phyloP scores from a whole-genome alignment of 139 green algal species.

The Micractinium conductrix region DNA sequence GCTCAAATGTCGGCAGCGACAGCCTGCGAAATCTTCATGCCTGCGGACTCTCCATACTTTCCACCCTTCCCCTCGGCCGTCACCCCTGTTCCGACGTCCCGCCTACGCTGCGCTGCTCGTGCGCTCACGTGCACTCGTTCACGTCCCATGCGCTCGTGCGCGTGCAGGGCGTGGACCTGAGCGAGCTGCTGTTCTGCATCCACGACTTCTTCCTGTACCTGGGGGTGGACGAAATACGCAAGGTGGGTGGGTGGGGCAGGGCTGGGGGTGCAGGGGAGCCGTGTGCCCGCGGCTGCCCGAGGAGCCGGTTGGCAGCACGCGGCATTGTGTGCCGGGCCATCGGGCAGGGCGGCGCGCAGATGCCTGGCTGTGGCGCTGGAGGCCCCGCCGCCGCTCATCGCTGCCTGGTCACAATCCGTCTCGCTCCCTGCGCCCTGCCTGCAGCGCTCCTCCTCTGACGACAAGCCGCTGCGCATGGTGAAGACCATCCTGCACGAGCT shows the following conservation, averaged over 20 bases:
- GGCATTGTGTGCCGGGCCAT: too few relatives aligned
- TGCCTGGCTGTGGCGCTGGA: too few relatives aligned
- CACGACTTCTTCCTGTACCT: conserved; percentile 92
- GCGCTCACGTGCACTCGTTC: background rate
- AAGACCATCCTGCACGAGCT: conserved; percentile 97
- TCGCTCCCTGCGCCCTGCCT: too few relatives aligned
- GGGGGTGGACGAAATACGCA: conserved; percentile 88
- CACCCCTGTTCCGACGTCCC: too few relatives aligned
- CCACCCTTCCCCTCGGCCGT: background rate
- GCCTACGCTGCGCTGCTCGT: background rate
- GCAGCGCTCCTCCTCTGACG: conserved; percentile 75
- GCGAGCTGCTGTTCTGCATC: conserved; percentile 78
- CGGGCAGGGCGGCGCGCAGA: too few relatives aligned
- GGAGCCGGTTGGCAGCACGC: too few relatives aligned
- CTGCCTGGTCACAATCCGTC: too few relatives aligned
- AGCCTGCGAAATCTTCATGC: background rate
- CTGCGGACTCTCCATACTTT: background rate
- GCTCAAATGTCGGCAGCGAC: background rate
- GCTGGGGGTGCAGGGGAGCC: too few relatives aligned
- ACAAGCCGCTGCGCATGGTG: conserved; percentile 97
- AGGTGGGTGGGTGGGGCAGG: too few relatives aligned
- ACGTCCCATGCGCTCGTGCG: background rate
- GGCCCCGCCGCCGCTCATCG: too few relatives aligned
- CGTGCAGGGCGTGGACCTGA: conserved; percentile 78
- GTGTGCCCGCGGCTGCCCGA: too few relatives aligned